Conservation (phyloP, 768 basidiomycete genomes). For the Chalciporus piperatus region DNA sequence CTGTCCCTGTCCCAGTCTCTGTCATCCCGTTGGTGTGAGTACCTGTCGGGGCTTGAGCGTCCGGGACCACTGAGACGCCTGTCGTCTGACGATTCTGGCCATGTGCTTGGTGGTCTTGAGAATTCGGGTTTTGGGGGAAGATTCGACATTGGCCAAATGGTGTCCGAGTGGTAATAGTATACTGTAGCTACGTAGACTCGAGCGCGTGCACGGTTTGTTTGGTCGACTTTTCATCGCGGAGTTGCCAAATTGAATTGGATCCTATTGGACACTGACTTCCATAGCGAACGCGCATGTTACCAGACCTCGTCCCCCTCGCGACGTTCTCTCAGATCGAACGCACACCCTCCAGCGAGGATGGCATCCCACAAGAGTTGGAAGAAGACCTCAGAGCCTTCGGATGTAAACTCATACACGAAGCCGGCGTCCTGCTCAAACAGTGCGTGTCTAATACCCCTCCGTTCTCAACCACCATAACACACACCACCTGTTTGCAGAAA, state of each 20-base stretch:
- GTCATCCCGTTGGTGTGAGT: constrained; percentile 21
- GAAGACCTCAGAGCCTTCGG: constrained; percentile 88
- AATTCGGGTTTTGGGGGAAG: constrained; percentile 33
- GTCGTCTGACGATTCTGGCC: constrained; percentile 25
- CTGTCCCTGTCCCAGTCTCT: constrained; percentile 22
- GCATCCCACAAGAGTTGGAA: constrained; percentile 77
- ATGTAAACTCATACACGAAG: constrained; percentile 93
- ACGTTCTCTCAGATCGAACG: constrained; percentile 72
- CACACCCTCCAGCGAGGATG: constrained; percentile 81
- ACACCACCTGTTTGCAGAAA: constrained; percentile 49
- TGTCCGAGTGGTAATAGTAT: too few relatives aligned
- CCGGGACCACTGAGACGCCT: constrained; percentile 16
- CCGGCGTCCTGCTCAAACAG: constrained; percentile 89
- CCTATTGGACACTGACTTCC: too few relatives aligned
- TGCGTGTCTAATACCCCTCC: constrained; percentile 38
- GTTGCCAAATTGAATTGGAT: constrained; percentile 5
- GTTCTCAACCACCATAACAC: constrained; percentile 7
- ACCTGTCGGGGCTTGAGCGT: constrained; percentile 25
- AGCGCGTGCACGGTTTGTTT: constrained; percentile 3
- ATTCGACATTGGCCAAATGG: constrained; percentile 18
- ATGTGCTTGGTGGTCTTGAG: constrained; percentile 14
- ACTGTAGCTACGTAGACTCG: too few relatives aligned
- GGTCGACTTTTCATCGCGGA: constrained; percentile 16
- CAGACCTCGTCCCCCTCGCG: constrained; percentile 76
- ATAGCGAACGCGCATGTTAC: constrained; percentile 38